phyloP scores from a whole-genome alignment of 257 asterid species.

The Pogostemon cablin region DNA sequence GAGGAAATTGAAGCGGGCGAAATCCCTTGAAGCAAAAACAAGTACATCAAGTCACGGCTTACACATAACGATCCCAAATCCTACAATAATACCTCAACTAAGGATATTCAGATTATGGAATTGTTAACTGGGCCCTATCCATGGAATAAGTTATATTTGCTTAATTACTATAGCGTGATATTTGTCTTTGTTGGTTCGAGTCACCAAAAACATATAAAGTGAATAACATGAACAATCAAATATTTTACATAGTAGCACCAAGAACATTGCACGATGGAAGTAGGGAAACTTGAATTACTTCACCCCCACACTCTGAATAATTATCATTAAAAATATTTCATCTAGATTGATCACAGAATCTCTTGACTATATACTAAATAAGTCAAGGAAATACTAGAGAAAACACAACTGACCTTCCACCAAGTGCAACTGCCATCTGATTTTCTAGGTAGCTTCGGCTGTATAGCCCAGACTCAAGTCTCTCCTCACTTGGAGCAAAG shows the following conservation, averaged over 20 bases:
- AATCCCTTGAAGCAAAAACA: too few relatives aligned
- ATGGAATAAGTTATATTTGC: too few relatives aligned
- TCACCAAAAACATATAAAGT: too few relatives aligned
- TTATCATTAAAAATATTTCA: background rate
- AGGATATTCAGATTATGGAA: too few relatives aligned
- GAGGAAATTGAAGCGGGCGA: too few relatives aligned
- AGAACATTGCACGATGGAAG: background rate
- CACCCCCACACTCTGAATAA: background rate
- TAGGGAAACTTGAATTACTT: background rate
- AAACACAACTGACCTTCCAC: conserved; percentile 75
- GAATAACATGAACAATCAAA: too few relatives aligned
- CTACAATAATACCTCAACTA: too few relatives aligned
- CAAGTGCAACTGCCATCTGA: conserved; percentile 99
- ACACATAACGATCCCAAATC: too few relatives aligned
- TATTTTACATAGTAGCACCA: background rate
- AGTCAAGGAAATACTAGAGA: background rate
- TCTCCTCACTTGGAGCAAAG: conserved; percentile 98
- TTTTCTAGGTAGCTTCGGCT: conserved; percentile 97
- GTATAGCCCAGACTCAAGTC: conserved; percentile 95
- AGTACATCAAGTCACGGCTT: too few relatives aligned
- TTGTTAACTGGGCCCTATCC: too few relatives aligned
- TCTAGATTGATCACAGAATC: background rate
- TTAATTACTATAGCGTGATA: too few relatives aligned
- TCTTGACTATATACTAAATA: background rate
- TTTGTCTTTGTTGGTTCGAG: too few relatives aligned